These are phyloP conservation scores for Trichophyton benhamiae DNA, from an alignment of 2,329 filamentous ascomycete species.

Conservation along the genomic window DNA sequence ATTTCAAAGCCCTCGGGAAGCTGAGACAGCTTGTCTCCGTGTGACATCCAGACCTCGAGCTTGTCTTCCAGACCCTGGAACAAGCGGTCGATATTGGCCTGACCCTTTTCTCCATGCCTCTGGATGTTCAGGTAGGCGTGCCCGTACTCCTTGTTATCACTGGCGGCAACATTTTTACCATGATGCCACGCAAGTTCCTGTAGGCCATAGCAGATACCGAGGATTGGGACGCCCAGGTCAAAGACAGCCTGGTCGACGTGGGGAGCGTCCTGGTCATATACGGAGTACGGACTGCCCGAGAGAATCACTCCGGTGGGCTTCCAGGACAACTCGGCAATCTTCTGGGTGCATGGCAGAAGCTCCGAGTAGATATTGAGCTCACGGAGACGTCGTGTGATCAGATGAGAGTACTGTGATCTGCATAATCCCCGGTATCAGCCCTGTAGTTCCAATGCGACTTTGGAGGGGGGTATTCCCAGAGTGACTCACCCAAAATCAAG, in stretches of 20 bases:
- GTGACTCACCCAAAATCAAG: conserved; percentile 11
- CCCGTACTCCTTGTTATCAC: conserved; percentile 59
- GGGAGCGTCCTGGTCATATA: conserved; percentile 65
- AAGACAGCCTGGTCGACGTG: conserved; percentile 76
- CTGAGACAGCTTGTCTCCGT: conserved; percentile 69
- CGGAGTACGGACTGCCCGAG: conserved; percentile 60
- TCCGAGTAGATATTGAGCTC: conserved; percentile 74
- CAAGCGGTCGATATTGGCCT: conserved; percentile 52
- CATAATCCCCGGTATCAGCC: not conserved
- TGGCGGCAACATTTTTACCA: conserved; percentile 54
- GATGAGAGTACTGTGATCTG: conserved; percentile 11
- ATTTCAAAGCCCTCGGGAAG: conserved; percentile 62
- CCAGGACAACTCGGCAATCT: conserved; percentile 61
- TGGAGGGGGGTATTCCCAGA: not conserved
- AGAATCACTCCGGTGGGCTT: conserved; percentile 77
- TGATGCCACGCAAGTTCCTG: conserved; percentile 64
- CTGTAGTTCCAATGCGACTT: not conserved
- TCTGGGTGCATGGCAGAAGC: conserved; percentile 77
- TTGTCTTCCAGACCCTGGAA: conserved; percentile 63
- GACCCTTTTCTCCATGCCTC: conserved; percentile 35
- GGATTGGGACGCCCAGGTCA: conserved; percentile 54
- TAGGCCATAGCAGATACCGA: conserved; percentile 49
- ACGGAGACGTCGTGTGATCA: conserved; percentile 24
- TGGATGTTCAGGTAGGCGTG: conserved; percentile 54
- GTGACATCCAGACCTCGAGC: conserved; percentile 72